Base-by-base conservation (phyloP, 2,329 filamentous ascomycete species). In the Penicillium sp. region DNA sequence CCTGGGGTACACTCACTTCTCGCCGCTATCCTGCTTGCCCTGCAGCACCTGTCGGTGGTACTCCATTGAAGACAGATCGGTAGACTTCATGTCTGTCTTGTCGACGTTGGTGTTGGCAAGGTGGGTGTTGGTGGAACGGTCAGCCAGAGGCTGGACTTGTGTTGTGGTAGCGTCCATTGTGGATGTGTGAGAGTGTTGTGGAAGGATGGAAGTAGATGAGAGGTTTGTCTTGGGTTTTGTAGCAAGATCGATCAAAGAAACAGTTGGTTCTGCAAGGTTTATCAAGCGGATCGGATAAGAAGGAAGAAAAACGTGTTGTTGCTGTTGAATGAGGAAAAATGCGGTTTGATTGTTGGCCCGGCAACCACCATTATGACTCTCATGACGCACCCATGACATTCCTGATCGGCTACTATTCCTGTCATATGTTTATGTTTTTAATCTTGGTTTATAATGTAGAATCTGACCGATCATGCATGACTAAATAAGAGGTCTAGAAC, bases 31-130 rank as follows among this genome's bases (percentile, higher is more conserved):
- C 21, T 78, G 50, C 59, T 77, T 76, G 4, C 70, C 75, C 58
- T 78, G 76, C 48, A 79, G 60, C 1, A 74, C 65, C 58, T 77
- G 72, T 14, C 77, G 72, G 54, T 79, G 77, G 45, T 78, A 73
- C 6, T 79, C 77, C 74, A 79, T 74, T 26, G 75, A 76, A 43
- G 70, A 66, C 19, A 71, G 55, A 48, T 69, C 70, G 8, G 59
- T 61, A n/a, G 64, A 56, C 63, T 76, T 76, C 37, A 73, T 57
- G 48, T 75, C 71, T 49, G 66, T 63, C 58, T 69, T 68, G 56
- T 70, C 66, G 49, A 55, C 46, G 39, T 55, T 57, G 26, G 58
- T 62, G 43, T 59, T 63, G 53, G 56, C 50, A 55, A 76, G 65
- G 58, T 75, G 74, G 35, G 74, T 77, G 67, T 78, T 78, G 61